Evolutionary conservation across 805 yeast genomes (phyloP), one percentile per base, ranked within the genome.

Genomic region (Ogataea paraovalis): DNA sequence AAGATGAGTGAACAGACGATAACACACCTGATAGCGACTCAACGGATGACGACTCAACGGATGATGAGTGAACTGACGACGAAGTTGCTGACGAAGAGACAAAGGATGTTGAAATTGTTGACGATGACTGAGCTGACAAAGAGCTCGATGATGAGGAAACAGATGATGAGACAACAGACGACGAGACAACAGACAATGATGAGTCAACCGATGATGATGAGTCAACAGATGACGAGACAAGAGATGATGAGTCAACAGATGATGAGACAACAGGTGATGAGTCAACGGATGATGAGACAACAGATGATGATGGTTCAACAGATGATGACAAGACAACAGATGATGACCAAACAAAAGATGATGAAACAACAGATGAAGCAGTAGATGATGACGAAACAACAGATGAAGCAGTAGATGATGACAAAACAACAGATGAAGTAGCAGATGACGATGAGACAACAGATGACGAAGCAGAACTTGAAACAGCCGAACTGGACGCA

Each of bases 121-220:
- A 25, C 10, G 45, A 44, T n/a, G n/a, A n/a, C n/a, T 25, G 10
- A 25, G 10, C 28, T 7, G 34, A 5, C 12, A 14, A 30, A 12
- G 34, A 30, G 16, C n/a, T n/a, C n/a, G 36, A 33, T 8, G 39
- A 18, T n/a, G 39, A 20, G 8, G 39, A 9, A 10, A 18, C 22
- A 36, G 22, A 19, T 19, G 23, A 19, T 16, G 39, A 20, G 23
- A 14, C 21, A 37, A 14, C 4, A 37, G 39, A 6, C 8, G 23
- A 30, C 16, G 54, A 46, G 16, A 45, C 19, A 20, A 52, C 20
- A 40, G 49, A 43, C 19, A 44, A 42, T 20, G 47, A 43, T n/a
- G 34, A 30, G 5, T 8, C n/a, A 30, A 30, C 16, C 16, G 48
- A 23, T 13, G 47, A 25, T n/a, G 45, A 44, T n/a, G n/a, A n/a